These are phyloP conservation scores for Symmetrospora coprosmae DNA, from an alignment of 768 basidiomycete genomes.

Conservation along the genomic window DNA sequence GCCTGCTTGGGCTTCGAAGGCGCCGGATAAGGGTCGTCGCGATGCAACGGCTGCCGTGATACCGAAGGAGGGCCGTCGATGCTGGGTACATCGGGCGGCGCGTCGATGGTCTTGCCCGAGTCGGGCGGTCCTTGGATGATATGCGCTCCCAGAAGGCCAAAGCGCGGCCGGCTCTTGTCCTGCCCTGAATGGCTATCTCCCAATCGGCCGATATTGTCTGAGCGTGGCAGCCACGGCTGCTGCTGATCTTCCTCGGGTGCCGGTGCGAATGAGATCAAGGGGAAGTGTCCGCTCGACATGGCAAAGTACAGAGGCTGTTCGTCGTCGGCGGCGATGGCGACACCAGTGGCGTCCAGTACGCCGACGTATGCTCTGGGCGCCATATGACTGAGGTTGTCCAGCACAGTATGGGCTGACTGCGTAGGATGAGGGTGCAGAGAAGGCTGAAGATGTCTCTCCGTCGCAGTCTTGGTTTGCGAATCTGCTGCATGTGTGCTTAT, in stretches of 20 bases:
- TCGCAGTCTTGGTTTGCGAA: no score
- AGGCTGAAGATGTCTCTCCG: slow-evolving; percentile 21
- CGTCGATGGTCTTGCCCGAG: not conserved
- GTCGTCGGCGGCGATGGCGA: slow-evolving; percentile 45
- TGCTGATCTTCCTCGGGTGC: slow-evolving; percentile 32
- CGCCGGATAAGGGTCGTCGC: no score
- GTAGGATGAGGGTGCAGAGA: slow-evolving; percentile 31
- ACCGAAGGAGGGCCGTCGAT: slow-evolving; percentile 21
- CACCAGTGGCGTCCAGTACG: no score
- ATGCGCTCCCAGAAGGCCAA: slow-evolving; percentile 1
- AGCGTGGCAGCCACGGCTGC: no score
- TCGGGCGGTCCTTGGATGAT: slow-evolving; percentile 15
- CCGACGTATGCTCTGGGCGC: slow-evolving; percentile 63
- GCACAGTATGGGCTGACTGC: slow-evolving; percentile 43
- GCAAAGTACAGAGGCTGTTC: slow-evolving; percentile 58
- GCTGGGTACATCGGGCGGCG: slow-evolving; percentile 10
- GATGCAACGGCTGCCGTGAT: no score
- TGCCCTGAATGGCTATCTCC: no score
- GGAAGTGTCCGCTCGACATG: slow-evolving; percentile 67
- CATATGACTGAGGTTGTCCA: slow-evolving; percentile 28
- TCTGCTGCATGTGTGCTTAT: no score
- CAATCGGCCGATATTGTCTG: no score
- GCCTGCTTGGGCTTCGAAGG: no score
- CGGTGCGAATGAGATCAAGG: slow-evolving; percentile 50
- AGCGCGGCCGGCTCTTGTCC: no score